Evolutionary conservation across 2,329 filamentous ascomycete species (phyloP).

Genomic region (Cercospora sp.): DNA sequence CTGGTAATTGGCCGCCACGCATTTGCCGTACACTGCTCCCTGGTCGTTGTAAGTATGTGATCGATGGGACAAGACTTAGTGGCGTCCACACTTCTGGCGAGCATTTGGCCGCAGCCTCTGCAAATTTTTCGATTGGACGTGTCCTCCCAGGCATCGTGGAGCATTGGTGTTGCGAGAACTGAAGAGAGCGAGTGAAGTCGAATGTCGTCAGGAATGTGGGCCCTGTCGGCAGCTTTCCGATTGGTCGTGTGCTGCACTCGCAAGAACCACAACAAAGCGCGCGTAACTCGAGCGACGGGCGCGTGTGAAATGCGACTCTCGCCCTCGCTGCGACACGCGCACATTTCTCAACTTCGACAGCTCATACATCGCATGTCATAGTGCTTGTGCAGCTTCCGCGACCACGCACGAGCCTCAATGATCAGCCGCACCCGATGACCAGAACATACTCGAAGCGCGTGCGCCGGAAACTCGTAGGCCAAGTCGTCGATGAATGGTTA

Average conservation of each 20-base stretch:
- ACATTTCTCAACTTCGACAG: conserved; percentile 4
- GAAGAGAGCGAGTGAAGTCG: not conserved
- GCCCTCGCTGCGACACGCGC: not conserved
- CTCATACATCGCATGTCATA: conserved; percentile 21
- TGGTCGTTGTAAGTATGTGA: conserved; percentile 42
- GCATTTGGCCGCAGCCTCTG: conserved; percentile 65
- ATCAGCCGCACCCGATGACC: conserved; percentile 36
- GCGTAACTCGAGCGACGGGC: conserved; percentile 5
- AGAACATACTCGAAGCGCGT: conserved; percentile 39
- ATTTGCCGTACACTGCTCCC: conserved; percentile 87
- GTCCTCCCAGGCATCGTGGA: conserved; percentile 48
- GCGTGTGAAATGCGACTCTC: not conserved
- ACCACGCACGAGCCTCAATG: conserved; percentile 15
- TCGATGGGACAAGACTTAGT: not conserved
- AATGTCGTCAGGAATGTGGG: conserved; percentile 10
- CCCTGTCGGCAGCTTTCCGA: not conserved
- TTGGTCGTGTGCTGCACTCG: not conserved
- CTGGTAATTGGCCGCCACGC: conserved; percentile 86
- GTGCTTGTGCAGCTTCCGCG: not conserved
- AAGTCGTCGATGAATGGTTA: conserved; percentile 36
- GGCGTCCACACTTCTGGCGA: conserved; percentile 58
- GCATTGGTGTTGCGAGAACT: conserved; percentile 10
- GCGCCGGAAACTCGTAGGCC: conserved; percentile 34
- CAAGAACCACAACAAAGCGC: conserved; percentile 17
- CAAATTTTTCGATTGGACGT: conserved; percentile 69